phyloP scores from a whole-genome alignment of 371 early-diverging fungal genomes.

The Dinochytrium kinnereticum region DNA sequence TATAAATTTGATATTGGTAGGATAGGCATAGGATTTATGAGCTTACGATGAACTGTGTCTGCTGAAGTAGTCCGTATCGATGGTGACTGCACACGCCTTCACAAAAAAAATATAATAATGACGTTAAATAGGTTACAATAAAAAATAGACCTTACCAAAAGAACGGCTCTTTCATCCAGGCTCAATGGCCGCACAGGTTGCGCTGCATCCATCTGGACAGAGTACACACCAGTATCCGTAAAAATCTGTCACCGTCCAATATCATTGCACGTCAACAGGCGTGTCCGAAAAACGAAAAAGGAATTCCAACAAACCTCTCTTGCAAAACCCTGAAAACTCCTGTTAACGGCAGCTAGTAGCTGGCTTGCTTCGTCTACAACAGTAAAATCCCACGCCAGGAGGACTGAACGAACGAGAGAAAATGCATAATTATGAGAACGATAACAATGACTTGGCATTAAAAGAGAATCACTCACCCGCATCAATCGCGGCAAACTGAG shows the following conservation, averaged over 20 bases:
- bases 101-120: conserved; percentile 64
- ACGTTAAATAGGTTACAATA: conserved; percentile 16
- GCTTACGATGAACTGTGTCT: conserved; percentile 72
- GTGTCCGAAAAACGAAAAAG: conserved; percentile 15
- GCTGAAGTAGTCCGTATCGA: conserved; percentile 92
- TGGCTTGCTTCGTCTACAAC: conserved; percentile 68
- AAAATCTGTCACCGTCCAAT: conserved; percentile 61
- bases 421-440: too few species aligned
- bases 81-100: conserved; percentile 79
- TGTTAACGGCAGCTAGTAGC: conserved; percentile 68
- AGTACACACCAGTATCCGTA: conserved; percentile 87
- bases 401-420: too few species aligned
- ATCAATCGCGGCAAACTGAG: conserved; percentile 83
- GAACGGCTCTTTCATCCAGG: conserved; percentile 83
- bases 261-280: background rate
- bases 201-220: conserved; percentile 70
- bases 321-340: conserved; percentile 87
- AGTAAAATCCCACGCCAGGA: conserved; percentile 82
- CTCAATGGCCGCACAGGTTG: conserved; percentile 60
- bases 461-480: conserved; percentile 57
- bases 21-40: background rate
- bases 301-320: conserved; percentile 61
- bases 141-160: conserved; percentile 57
- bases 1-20: background rate
- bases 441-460: conserved; percentile 77